Percentiles rank a stretch among this genome's conserved stretches.
Evolutionary conservation across 78 protist species (phyloP).

Genomic region (Monosiga brevicollis): DNA sequence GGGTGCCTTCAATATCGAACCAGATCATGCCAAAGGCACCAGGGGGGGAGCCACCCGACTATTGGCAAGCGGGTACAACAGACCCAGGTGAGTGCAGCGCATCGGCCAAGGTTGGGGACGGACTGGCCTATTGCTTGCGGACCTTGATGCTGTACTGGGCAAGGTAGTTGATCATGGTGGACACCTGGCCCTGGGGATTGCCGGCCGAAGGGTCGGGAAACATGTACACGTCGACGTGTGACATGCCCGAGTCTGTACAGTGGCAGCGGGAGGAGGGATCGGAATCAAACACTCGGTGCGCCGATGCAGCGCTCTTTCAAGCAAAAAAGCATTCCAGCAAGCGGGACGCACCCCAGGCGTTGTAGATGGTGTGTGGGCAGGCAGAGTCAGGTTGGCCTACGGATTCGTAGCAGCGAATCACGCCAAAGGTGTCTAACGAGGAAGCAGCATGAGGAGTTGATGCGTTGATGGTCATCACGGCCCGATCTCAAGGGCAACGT

Average conservation of each 20-base stretch:
- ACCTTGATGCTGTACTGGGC: neutral
- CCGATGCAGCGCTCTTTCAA: no score
- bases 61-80: neutral
- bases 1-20: conserved; percentile 53
- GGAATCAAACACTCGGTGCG: no score
- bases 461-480: no score
- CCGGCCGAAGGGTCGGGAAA: conserved; percentile 14
- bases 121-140: neutral
- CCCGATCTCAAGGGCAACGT: no score
- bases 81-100: neutral
- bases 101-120: neutral
- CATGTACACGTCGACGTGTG: conserved; percentile 15
- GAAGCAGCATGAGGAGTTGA: no score
- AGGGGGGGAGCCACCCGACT: no score
- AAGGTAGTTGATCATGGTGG: neutral
- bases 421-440: neutral
- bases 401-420: neutral
- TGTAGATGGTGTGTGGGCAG: conserved; percentile 5
- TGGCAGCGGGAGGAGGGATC: no score
- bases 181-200: neutral
- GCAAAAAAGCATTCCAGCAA: no score
- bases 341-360: no score
- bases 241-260: conserved; percentile 19
- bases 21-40: conserved; percentile 27
- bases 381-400: conserved; percentile 21